Conservation (phyloP, 352 stramenopile genomes). For the Globisporangium splendens region DNA sequence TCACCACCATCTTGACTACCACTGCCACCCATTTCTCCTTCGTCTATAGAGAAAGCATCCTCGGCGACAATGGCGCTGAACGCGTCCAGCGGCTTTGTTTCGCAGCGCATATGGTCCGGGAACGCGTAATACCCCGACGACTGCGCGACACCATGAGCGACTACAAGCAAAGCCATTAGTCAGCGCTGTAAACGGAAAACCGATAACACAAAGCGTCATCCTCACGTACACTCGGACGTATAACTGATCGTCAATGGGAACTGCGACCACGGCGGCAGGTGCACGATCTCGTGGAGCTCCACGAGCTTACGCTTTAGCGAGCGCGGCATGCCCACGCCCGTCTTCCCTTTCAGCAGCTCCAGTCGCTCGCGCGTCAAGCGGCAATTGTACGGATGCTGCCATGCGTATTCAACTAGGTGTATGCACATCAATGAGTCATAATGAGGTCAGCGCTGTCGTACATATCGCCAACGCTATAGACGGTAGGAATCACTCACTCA, state of each 20-base stretch:
- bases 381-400: slow-evolving; percentile 65
- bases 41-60: not conserved
- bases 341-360: slow-evolving; percentile 23
- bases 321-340: slow-evolving; percentile 38
- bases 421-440: not conserved
- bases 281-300: slow-evolving; percentile 65
- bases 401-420: slow-evolving; percentile 65
- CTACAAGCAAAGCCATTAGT: not conserved
- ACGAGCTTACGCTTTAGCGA: slow-evolving; percentile 71
- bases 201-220: not conserved
- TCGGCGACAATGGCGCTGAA: slow-evolving; percentile 10
- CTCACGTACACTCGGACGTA: slow-evolving; percentile 30
- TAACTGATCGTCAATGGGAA: slow-evolving; percentile 54
- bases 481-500: slow-evolving; percentile 1
- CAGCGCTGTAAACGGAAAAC: not conserved
- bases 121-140: slow-evolving; percentile 29
- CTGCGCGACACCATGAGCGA: slow-evolving; percentile 33
- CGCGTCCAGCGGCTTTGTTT: slow-evolving; percentile 26
- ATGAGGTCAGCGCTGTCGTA: not conserved
- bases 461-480: not conserved
- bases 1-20: not conserved
- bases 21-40: not conserved
- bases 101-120: slow-evolving; percentile 32
- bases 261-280: slow-evolving; percentile 42
- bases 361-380: slow-evolving; percentile 47